Percentiles rank a stretch among this genome's conserved stretches.
These are phyloP conservation scores for Aspergillus sp. DNA, from an alignment of 2,329 filamentous ascomycete genomes.

Conservation along the genomic window DNA sequence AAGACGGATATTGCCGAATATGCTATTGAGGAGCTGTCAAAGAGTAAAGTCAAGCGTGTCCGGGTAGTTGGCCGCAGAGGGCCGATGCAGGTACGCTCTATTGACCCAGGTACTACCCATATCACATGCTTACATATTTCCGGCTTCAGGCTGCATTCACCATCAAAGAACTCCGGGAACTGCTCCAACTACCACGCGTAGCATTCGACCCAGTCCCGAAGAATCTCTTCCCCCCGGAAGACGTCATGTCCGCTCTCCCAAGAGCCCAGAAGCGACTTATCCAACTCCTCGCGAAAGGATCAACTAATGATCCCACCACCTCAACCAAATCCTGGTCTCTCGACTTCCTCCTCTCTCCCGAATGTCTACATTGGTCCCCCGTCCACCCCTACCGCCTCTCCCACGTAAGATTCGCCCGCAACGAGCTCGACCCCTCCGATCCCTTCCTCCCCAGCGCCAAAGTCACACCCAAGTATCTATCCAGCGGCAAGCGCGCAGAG, in stretches of 20 bases:
- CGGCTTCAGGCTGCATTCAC: constrained; percentile 76
- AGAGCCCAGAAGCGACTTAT: constrained; percentile 75
- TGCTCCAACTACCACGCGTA: constrained; percentile 74
- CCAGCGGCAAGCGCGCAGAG: constrained; percentile 52
- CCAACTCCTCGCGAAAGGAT: constrained; percentile 78
- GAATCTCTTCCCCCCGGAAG: constrained; percentile 63
- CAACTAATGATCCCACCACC: constrained; percentile 51
- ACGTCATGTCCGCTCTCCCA: constrained; percentile 68
- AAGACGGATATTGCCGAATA: constrained; percentile 88
- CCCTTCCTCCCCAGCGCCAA: constrained; percentile 54
- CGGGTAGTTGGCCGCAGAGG: constrained; percentile 87
- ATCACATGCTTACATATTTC: neutral
- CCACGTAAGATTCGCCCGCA: constrained; percentile 67
- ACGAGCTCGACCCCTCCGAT: constrained; percentile 50
- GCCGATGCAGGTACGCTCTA: constrained; percentile 70
- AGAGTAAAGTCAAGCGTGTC: constrained; percentile 75
- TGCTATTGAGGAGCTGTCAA: constrained; percentile 71
- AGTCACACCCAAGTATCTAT: constrained; percentile 48
- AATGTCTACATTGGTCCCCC: constrained; percentile 61
- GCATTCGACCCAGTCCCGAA: constrained; percentile 70
- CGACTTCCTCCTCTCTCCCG: constrained; percentile 80
- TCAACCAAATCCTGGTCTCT: constrained; percentile 75
- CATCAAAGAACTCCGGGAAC: constrained; percentile 88
- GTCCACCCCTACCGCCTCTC: constrained; percentile 56
- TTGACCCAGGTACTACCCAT: neutral